These are phyloP conservation scores for Massariosphaeria phaeospora DNA, from an alignment of 495 filamentous ascomycete genomes.

Conservation along the genomic window DNA sequence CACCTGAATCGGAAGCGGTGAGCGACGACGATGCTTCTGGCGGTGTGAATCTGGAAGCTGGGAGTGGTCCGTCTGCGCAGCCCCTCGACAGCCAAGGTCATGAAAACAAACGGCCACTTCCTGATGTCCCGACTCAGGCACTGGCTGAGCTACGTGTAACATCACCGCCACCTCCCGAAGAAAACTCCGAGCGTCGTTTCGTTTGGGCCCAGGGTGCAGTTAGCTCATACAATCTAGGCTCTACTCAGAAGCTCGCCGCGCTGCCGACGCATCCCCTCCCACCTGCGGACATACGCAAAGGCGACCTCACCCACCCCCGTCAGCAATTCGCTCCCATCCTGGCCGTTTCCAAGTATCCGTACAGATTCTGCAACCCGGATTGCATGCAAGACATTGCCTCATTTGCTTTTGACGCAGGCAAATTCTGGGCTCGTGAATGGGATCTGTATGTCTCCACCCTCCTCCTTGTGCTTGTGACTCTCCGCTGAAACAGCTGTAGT, in stretches of 20 bases:
- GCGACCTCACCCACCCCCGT: constrained; percentile 12
- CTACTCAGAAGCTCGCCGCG: background rate
- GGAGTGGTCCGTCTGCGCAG: background rate
- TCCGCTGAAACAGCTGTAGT: constrained; percentile 41
- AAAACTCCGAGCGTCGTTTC: constrained; percentile 12
- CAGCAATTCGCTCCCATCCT: constrained; percentile 55
- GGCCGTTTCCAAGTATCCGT: constrained; percentile 56
- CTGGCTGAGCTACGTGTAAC: background rate
- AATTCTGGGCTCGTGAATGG: constrained; percentile 60
- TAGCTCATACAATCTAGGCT: constrained; percentile 12
- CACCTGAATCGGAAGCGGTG: background rate
- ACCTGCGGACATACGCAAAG: constrained; percentile 6
- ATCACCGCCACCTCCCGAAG: background rate
- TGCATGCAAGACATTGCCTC: constrained; percentile 48
- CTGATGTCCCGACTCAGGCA: background rate
- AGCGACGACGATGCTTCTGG: constrained; percentile 16
- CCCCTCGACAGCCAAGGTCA: background rate
- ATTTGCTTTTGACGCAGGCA: constrained; percentile 52
- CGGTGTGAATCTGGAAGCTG: constrained; percentile 11
- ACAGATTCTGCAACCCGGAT: constrained; percentile 50
- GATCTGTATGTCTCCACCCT: constrained; percentile 58
- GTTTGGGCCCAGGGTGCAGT: constrained; percentile 8
- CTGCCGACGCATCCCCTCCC: constrained; percentile 3
- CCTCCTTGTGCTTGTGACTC: background rate
- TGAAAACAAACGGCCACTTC: background rate